A percentile compares a stretch with the other conserved stretches of the same genome.
These are phyloP conservation scores for Aspergillus nanangensis DNA, from an alignment of 495 filamentous ascomycete genomes.

Conservation along the genomic window DNA sequence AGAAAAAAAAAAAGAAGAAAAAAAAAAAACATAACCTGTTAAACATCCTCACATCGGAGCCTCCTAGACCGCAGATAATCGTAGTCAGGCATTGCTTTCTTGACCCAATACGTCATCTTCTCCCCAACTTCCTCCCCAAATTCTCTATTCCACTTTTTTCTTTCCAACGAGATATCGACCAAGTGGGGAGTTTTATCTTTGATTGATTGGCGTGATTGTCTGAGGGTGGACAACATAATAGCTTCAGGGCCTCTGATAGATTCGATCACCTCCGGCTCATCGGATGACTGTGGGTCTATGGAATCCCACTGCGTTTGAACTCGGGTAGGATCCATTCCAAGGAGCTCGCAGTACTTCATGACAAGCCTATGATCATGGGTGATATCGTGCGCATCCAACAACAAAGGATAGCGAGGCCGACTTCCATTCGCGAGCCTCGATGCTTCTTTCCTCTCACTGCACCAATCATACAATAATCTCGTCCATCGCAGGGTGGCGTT, in stretches of 20 bases:
- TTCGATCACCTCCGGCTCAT: background rate
- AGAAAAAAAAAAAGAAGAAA: too few species aligned
- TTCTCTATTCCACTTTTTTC: constrained; percentile 36
- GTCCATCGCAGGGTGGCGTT: constrained; percentile 20
- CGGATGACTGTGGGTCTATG: too few species aligned
- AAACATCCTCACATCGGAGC: too few species aligned
- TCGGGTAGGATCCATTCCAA: constrained; percentile 23
- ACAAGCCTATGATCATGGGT: constrained; percentile 24
- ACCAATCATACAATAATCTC: constrained; percentile 26
- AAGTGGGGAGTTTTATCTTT: constrained; percentile 21
- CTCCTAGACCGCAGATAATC: constrained; percentile 24
- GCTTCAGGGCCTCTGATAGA: background rate
- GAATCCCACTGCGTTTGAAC: constrained; percentile 28
- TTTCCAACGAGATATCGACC: constrained; percentile 27
- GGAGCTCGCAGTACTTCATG: constrained; percentile 16
- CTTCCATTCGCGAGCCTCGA: too few species aligned
- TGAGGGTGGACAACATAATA: constrained; percentile 23
- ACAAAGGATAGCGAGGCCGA: too few species aligned
- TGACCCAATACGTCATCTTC: constrained; percentile 25
- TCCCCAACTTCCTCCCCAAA: constrained; percentile 29
- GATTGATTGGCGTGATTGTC: constrained; percentile 20
- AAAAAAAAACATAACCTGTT: too few species aligned
- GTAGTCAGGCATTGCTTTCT: constrained; percentile 36
- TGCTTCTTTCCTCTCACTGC: constrained; percentile 6
- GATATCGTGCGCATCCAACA: constrained; percentile 37